Evolutionary conservation across 768 basidiomycete genomes (phyloP).

Genomic region (Termitomyces sp.): DNA sequence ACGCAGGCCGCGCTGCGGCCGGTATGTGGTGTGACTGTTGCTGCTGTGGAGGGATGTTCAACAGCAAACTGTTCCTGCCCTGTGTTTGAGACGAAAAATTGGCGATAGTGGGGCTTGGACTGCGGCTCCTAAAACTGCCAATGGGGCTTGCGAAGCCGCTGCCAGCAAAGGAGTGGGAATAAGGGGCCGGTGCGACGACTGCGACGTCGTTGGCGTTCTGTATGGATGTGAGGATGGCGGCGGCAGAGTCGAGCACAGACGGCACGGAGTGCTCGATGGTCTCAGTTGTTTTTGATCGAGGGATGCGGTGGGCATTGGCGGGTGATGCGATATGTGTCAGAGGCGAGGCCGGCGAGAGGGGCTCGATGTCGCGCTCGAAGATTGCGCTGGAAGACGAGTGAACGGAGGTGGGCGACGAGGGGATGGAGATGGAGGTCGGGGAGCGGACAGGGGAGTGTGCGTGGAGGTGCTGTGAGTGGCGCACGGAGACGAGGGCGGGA

Average conservation of each 20-base stretch:
- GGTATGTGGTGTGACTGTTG: not conserved
- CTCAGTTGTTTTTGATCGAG: conserved; percentile 67
- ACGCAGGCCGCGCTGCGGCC: conserved; percentile 1
- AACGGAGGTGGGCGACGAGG: conserved; percentile 74
- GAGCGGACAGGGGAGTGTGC: conserved; percentile 33
- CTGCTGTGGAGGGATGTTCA: conserved; percentile 44
- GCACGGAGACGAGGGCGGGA: conserved; percentile 33
- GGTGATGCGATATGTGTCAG: conserved; percentile 16
- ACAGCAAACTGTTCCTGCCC: conserved; percentile 38
- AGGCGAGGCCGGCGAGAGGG: conserved; percentile 30
- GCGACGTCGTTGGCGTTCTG: conserved; percentile 47
- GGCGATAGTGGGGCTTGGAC: conserved; percentile 53
- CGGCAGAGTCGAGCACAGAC: conserved; percentile 80
- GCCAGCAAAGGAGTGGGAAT: conserved; percentile 15
- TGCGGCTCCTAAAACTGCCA: conserved; percentile 61
- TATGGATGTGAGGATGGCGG: conserved; percentile 55
- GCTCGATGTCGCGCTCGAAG: conserved; percentile 89
- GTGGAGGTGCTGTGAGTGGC: conserved; percentile 39
- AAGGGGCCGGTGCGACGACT: conserved; percentile 49
- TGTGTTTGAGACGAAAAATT: conserved; percentile 15
- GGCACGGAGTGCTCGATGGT: conserved; percentile 78
- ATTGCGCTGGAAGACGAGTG: conserved; percentile 86
- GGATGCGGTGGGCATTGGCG: conserved; percentile 66
- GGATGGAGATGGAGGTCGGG: conserved; percentile 76
- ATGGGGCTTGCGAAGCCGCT: conserved; percentile 67